Base-by-base conservation (phyloP, 2,329 filamentous ascomycete genomes). In the Ascosphaera pollenicola region DNA sequence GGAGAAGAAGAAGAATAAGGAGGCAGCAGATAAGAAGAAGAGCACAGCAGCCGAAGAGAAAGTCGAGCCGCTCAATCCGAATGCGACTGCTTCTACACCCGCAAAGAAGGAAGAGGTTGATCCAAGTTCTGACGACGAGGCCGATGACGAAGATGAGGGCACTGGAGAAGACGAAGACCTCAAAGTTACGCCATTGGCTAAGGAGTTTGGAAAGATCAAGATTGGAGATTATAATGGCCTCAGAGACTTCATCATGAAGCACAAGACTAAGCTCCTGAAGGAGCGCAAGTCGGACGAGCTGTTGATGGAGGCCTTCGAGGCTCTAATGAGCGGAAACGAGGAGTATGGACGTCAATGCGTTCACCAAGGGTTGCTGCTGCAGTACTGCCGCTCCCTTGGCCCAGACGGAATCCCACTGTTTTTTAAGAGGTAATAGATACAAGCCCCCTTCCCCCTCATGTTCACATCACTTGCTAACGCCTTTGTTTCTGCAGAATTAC, bases 311-410 rank as follows among this genome's bases (percentile, higher is more conserved):
- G 89, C 85, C 0, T 95, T 98, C 60, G 85, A 93, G 54, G 74
- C 76, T 1, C 79, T 87, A 46, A 70, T 91, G 42, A 75, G 82
- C 45, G 71, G 73, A 41, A 73, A 80, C 46, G 72, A 78, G 40
- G 77, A 81, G n/a, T 72, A 78, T 47, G 75, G 82, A 3, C 72
- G 76, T 37, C 81, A 87, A 55, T 94, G 77, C 58, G 84, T 98
- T 17, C 89, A 98, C 59, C 85, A 95, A 55, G 87, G 79, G 2
- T 66, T 95, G 13, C 66, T 98, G 10, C 63, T 98, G 32, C 89
- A 98, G 57, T 98, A 98, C 63, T 98, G 89, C 61, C 74, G 87
- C 8, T 78, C 83, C 34, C 68, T 98, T 5, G 85, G 87, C 44
- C 74, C 73, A 46, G 83, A 95, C 50, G 87, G 87, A 17, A 84